Evolutionary conservation across 495 filamentous ascomycete genomes (phyloP).

Genomic region (Talaromyces stipitatus): DNA sequence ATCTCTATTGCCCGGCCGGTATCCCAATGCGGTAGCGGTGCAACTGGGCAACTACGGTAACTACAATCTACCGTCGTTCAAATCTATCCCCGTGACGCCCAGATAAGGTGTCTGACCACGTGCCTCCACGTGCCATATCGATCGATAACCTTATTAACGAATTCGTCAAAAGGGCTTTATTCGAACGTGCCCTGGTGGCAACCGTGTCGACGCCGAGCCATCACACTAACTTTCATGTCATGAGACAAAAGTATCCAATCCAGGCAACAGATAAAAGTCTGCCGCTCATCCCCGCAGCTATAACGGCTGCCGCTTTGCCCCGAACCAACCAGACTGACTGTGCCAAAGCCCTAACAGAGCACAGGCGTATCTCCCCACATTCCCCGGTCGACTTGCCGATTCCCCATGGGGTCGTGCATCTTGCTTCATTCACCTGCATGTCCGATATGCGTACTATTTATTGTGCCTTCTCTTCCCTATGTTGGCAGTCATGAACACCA

Average conservation of each 20-base stretch:
- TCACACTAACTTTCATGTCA: too few species aligned
- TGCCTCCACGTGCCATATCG: too few species aligned
- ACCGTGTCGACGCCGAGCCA: too few species aligned
- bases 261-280: not conserved
- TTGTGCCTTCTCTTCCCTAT: not conserved
- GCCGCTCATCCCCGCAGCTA: not conserved
- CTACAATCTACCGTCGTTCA: too few species aligned
- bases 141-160: too few species aligned
- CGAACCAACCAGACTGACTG: not conserved
- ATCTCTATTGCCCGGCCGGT: too few species aligned
- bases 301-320: not conserved
- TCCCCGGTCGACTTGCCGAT: not conserved
- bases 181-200: too few species aligned
- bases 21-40: too few species aligned
- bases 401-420: conserved; percentile 2
- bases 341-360: not conserved
- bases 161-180: too few species aligned
- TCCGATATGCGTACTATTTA: not conserved
- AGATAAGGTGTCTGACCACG: too few species aligned
- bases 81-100: too few species aligned
- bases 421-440: not conserved
- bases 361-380: not conserved
- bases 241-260: not conserved
- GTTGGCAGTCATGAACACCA: not conserved
- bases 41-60: too few species aligned